These are phyloP conservation scores for Ceratocystiopsis minuta DNA, from an alignment of 2,329 filamentous ascomycete species.

Conservation along the genomic window DNA sequence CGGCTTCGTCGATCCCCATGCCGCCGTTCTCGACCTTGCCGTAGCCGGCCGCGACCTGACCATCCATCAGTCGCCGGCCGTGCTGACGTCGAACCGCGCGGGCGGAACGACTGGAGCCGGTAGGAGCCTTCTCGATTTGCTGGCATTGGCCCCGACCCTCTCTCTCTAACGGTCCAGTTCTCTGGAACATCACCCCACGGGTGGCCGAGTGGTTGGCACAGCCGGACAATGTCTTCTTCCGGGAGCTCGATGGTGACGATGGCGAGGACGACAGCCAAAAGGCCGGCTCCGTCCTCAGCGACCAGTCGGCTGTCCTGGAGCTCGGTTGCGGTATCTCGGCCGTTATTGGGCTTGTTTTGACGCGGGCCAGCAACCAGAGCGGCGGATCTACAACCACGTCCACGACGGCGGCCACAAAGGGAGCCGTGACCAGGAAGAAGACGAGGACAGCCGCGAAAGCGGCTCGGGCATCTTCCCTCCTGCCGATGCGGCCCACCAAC, in stretches of 20 bases:
- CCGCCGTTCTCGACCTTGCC: constrained; percentile 41
- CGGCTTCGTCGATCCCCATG: constrained; percentile 65
- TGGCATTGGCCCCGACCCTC: no score
- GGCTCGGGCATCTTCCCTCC: not conserved
- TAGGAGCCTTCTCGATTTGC: constrained; percentile 8
- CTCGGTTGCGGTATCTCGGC: constrained; percentile 79
- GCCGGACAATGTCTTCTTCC: constrained; percentile 44
- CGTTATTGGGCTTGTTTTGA: constrained; percentile 53
- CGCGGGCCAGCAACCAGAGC: not conserved
- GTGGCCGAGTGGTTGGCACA: constrained; percentile 66
- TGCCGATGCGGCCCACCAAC: constrained; percentile 1
- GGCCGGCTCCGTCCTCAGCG: constrained; percentile 21
- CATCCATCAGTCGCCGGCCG: constrained; percentile 66
- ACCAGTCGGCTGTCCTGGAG: constrained; percentile 49
- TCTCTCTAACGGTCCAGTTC: constrained; percentile 29
- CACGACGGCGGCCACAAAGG: no score
- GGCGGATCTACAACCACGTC: no score
- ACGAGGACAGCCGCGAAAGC: no score
- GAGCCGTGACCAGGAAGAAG: no score
- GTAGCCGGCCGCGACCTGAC: constrained; percentile 53
- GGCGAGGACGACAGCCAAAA: constrained; percentile 23
- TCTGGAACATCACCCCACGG: constrained; percentile 80
- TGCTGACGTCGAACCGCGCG: constrained; percentile 59
- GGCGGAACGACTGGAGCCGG: constrained; percentile 38
- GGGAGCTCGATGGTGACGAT: constrained; percentile 3